Conservation (phyloP, 306 rosid genomes). For the Erythrophleum fordii region DNA sequence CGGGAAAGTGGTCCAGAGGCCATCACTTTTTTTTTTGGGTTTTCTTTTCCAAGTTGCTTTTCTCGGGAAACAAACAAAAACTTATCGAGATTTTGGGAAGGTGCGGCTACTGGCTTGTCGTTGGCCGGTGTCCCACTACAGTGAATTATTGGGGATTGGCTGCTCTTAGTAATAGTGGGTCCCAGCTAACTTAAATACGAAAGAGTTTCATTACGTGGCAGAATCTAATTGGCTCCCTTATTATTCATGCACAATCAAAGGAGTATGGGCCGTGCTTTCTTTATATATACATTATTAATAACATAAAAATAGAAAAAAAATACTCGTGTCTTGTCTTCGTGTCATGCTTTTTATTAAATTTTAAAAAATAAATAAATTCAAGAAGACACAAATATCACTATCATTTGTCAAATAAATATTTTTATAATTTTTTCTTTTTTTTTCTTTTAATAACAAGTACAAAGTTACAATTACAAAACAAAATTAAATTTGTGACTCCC, state of each 20-base stretch:
- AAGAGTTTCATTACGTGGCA: background rate
- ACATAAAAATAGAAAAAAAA: too few relatives aligned
- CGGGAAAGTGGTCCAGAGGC: background rate
- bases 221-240: constrained; percentile 4
- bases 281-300: too few relatives aligned
- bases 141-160: background rate
- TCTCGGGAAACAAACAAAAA: constrained; percentile 29
- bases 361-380: too few relatives aligned
- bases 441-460: too few relatives aligned
- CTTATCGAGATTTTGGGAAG: background rate
- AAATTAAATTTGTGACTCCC: too few relatives aligned
- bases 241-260: background rate
- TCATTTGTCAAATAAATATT: too few relatives aligned
- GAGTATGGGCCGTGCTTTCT: background rate
- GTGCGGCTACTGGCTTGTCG: background rate
- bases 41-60: constrained; percentile 15
- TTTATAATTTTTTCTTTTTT: too few relatives aligned
- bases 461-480: too few relatives aligned
- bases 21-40: too few relatives aligned
- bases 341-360: too few relatives aligned
- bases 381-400: too few relatives aligned
- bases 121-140: background rate
- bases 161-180: constrained; percentile 6
- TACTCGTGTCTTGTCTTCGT: too few relatives aligned
- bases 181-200: background rate